Evolutionary conservation across 2,329 filamentous ascomycete genomes (phyloP).

Genomic region (Teratosphaeria nubilosa): DNA sequence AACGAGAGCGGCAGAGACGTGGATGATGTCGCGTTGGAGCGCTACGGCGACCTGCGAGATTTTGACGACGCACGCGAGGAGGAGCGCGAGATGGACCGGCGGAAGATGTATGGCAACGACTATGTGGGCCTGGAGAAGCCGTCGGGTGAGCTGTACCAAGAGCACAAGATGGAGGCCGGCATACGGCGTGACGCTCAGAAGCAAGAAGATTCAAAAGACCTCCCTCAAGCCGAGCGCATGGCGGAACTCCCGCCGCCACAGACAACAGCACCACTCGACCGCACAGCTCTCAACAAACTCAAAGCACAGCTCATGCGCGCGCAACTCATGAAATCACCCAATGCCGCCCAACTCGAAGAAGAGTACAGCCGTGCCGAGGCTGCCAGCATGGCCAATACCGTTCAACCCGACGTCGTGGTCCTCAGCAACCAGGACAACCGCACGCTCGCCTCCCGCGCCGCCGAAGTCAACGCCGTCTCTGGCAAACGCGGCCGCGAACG

Average conservation of each 20-base stretch:
- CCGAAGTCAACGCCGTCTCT: slow-evolving; percentile 67
- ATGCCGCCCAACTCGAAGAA: slow-evolving; percentile 66
- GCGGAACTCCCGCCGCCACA: slow-evolving; percentile 43
- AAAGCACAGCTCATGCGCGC: slow-evolving; percentile 95
- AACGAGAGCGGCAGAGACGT: slow-evolving; percentile 61
- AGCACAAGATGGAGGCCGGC: slow-evolving; percentile 56
- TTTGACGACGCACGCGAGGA: slow-evolving; percentile 94
- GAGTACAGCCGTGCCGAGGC: slow-evolving; percentile 72
- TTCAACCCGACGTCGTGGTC: slow-evolving; percentile 61
- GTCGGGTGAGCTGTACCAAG: slow-evolving; percentile 72
- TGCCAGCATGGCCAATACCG: slow-evolving; percentile 42
- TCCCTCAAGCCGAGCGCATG: slow-evolving; percentile 48
- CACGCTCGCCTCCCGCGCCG: slow-evolving; percentile 68
- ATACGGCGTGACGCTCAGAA: slow-evolving; percentile 30
- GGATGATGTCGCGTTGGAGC: slow-evolving; percentile 73
- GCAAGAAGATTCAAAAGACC: slow-evolving; percentile 10
- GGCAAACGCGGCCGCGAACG: slow-evolving; percentile 77
- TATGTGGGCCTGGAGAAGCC: slow-evolving; percentile 81
- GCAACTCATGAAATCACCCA: slow-evolving; percentile 67
- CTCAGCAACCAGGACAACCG: slow-evolving; percentile 83
- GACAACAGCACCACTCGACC: slow-evolving; percentile 51
- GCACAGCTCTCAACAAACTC: slow-evolving; percentile 74
- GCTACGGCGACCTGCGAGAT: slow-evolving; percentile 68
- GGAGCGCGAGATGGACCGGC: slow-evolving; percentile 76
- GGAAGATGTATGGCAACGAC: slow-evolving; percentile 70